phyloP scores from a whole-genome alignment of 1,139 yeast species.

The Suzukiozyma palmioleophila region DNA sequence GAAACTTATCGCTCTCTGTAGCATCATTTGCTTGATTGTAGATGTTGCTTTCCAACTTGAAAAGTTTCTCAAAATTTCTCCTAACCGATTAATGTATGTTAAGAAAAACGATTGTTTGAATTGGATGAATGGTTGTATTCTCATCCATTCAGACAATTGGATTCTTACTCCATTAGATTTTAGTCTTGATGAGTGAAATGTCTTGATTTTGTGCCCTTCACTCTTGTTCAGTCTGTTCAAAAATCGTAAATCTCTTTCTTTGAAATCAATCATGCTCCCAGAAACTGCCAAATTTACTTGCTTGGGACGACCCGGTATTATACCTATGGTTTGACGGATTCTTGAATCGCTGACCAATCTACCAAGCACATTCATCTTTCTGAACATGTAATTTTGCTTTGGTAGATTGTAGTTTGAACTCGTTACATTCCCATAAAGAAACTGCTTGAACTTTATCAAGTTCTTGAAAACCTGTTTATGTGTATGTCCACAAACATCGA shows the following conservation, averaged over 20 bases:
- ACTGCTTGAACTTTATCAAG: conserved; percentile 13
- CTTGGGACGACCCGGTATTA: background rate
- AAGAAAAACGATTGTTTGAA: conserved; percentile 25
- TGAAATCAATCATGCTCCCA: conserved; percentile 36
- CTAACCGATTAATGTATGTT: conserved; percentile 13
- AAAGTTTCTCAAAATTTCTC: conserved; percentile 10
- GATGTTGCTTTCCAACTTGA: conserved; percentile 8
- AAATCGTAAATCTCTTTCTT: conserved; percentile 33
- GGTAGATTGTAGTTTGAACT: conserved; percentile 7
- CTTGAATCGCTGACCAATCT: conserved; percentile 10
- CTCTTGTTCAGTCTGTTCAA: conserved; percentile 10
- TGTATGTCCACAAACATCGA: conserved; percentile 6
- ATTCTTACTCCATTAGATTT: conserved; percentile 17
- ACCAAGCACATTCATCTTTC: conserved; percentile 13
- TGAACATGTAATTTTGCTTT: conserved; percentile 8
- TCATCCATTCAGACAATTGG: conserved; percentile 40
- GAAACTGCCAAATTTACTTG: conserved; percentile 11
- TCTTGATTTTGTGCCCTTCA: conserved; percentile 6
- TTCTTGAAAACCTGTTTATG: conserved; percentile 5
- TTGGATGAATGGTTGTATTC: conserved; percentile 31
- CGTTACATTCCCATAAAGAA: conserved; percentile 10
- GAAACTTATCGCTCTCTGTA: conserved; percentile 15
- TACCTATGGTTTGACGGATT: conserved; percentile 4
- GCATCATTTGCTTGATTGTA: conserved; percentile 14
- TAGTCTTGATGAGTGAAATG: conserved; percentile 13